Evolutionary conservation across 139 green algal genomes (phyloP).

Genomic region (Closterium sp.): DNA sequence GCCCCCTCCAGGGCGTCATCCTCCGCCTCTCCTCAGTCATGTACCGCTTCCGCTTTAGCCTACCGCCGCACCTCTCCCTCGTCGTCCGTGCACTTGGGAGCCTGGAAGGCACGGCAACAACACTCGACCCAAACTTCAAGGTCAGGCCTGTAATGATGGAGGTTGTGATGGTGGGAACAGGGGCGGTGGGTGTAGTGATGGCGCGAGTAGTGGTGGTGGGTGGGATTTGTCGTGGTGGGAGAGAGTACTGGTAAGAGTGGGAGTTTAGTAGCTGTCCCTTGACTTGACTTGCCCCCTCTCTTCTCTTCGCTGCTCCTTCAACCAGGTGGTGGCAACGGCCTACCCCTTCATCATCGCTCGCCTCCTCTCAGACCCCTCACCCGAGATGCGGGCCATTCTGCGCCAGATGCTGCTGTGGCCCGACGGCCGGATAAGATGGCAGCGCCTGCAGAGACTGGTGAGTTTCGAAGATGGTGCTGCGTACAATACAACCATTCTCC

Average conservation of each 20-base stretch:
- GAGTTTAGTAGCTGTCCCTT: too few relatives aligned
- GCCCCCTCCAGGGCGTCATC: conserved; percentile 18
- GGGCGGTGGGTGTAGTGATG: too few relatives aligned
- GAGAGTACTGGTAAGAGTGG: too few relatives aligned
- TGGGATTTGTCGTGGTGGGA: too few relatives aligned
- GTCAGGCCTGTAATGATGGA: too few relatives aligned
- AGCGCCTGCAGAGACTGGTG: conserved; percentile 26
- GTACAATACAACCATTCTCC: too few relatives aligned
- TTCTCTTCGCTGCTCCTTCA: background rate
- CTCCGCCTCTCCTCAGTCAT: conserved; percentile 32
- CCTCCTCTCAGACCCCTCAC: conserved; percentile 7
- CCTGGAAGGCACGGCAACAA: conserved; percentile 36
- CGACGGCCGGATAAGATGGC: conserved; percentile 10
- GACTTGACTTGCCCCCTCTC: too few relatives aligned
- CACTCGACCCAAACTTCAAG: conserved; percentile 42
- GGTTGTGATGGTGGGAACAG: too few relatives aligned
- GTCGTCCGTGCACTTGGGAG: conserved; percentile 36
- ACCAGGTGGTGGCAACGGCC: conserved; percentile 26
- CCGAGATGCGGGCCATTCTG: conserved; percentile 32
- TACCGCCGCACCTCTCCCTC: conserved; percentile 18
- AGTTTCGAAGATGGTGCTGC: too few relatives aligned
- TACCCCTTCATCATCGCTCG: conserved; percentile 37
- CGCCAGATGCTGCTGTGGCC: conserved; percentile 26
- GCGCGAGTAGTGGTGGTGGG: too few relatives aligned
- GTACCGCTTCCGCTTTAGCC: conserved; percentile 29